Conservation (phyloP, 768 basidiomycete species). For the Trametes villosa region DNA sequence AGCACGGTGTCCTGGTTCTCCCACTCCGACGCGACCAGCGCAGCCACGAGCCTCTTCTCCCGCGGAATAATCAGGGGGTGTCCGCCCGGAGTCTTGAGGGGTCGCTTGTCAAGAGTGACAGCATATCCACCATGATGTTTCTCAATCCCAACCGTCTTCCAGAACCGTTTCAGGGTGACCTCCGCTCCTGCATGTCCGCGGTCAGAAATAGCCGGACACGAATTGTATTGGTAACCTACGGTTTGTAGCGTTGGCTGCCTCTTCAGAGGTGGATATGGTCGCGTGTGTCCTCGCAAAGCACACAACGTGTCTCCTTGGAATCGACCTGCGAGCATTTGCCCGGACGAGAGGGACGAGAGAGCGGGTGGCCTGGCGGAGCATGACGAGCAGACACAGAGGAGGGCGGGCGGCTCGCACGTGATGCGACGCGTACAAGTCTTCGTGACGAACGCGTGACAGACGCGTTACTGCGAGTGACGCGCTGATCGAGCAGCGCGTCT, state of each 20-base stretch:
- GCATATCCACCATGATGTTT: slow-evolving; percentile 53
- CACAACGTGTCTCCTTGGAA: not conserved
- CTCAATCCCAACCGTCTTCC: slow-evolving; percentile 88
- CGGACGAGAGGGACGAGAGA: slow-evolving; percentile 10
- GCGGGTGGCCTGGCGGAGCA: slow-evolving; percentile 20
- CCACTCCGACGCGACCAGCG: slow-evolving; percentile 95
- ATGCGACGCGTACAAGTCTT: slow-evolving; percentile 3
- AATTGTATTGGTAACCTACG: slow-evolving; percentile 45
- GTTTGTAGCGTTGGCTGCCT: slow-evolving; percentile 57
- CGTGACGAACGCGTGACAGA: slow-evolving; percentile 15
- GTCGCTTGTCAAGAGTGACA: slow-evolving; percentile 80
- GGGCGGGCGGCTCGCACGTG: slow-evolving; percentile 3
- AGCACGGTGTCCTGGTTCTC: slow-evolving; percentile 86
- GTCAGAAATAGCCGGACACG: not conserved
- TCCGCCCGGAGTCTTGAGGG: slow-evolving; percentile 90
- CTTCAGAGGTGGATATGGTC: slow-evolving; percentile 18
- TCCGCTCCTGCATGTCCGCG: slow-evolving; percentile 67
- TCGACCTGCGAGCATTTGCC: not conserved
- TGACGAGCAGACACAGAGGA: slow-evolving; percentile 14
- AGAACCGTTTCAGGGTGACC: slow-evolving; percentile 86
- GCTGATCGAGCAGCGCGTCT: slow-evolving; percentile 2
- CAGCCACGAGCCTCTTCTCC: slow-evolving; percentile 72
- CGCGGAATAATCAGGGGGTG: slow-evolving; percentile 71
- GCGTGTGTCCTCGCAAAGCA: slow-evolving; percentile 12
- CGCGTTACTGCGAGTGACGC: slow-evolving; percentile 6